Base-by-base conservation (phyloP, 2,329 filamentous ascomycete species). In the Orbilia quercus region DNA sequence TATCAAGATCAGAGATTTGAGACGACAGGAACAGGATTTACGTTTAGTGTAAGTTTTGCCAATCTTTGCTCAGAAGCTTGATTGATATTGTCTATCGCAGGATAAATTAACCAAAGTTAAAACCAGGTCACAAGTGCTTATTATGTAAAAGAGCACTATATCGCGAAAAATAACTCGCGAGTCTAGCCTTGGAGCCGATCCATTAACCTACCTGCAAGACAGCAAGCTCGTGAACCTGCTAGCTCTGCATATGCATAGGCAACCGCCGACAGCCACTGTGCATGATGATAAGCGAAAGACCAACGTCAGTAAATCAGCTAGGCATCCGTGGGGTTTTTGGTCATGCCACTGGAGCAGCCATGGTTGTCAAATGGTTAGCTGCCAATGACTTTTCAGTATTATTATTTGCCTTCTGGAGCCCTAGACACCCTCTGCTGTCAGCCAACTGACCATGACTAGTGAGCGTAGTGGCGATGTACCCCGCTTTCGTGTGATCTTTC, bases 401-500 rank as follows among this genome's bases (percentile, higher is more conserved):
- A 40, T 34, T 20, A n/a, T 22, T 44, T 47, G 38, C 47, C 64
- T 20, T 60, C 53, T 48, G n/a, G n/a, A n/a, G 44, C 44, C 34
- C 65, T 47, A 34, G 62, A 63, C n/a, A n/a, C 50, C 18, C n/a
- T 55, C 16, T 40, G 60, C 53, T 18, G 59, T 72, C 67, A 72
- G 65, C 44, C n/a, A n/a, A n/a, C n/a, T n/a, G n/a, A n/a, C n/a
- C n/a, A n/a, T 72, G 67, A 65, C 44, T 51, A 58, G 44, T 45
- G 42, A 31, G 11, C 23, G 57, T 31, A 31, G 6, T 12, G 14
- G 4, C 28, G 14, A 20, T 9, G 20, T 59, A 73, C 69, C 69
- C 69, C 60, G 69, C 69, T 66, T 42, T 62, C 69, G 69, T 66
- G 53, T 73, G 66, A 66, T 60, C 60, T 45, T 73, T 66, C 69